Percentiles rank a stretch among this genome's conserved stretches.
phyloP scores from a whole-genome alignment of 805 yeast species.

The Yarrowia bubula region DNA sequence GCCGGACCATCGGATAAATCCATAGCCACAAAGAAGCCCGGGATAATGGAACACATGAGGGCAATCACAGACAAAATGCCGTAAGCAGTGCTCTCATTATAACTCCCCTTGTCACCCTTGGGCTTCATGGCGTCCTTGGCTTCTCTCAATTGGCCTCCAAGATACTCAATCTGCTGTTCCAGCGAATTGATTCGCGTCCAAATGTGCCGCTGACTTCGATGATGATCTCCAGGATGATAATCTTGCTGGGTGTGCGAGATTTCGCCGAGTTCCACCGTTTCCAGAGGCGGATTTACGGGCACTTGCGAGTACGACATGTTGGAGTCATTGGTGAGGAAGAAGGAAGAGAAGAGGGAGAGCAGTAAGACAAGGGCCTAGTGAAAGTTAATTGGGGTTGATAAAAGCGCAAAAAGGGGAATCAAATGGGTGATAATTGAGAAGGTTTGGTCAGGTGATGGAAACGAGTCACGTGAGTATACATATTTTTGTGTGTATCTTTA shows the following conservation, averaged over 20 bases:
- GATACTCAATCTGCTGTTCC: conserved; percentile 5
- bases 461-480: background rate
- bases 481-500: too few species aligned
- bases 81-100: background rate
- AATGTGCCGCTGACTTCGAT: background rate
- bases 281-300: background rate
- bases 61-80: conserved; percentile 2
- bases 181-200: conserved; percentile 15
- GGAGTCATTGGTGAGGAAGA: background rate
- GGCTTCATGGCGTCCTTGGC: conserved; percentile 8
- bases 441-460: too few species aligned
- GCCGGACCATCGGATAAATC: conserved; percentile 1
- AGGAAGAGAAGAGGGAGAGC: background rate
- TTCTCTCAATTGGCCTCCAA: background rate
- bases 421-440: too few species aligned
- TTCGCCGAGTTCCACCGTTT: background rate
- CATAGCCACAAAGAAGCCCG: conserved; percentile 12
- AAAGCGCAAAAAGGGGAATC: too few species aligned
- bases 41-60: conserved; percentile 8
- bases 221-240: conserved; percentile 1
- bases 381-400: too few species aligned
- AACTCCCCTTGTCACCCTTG: background rate
- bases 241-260: background rate
- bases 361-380: too few species aligned
- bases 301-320: conserved; percentile 7